These are phyloP conservation scores for Beauveria varroae DNA, from an alignment of 2,329 filamentous ascomycete species.

Conservation along the genomic window DNA sequence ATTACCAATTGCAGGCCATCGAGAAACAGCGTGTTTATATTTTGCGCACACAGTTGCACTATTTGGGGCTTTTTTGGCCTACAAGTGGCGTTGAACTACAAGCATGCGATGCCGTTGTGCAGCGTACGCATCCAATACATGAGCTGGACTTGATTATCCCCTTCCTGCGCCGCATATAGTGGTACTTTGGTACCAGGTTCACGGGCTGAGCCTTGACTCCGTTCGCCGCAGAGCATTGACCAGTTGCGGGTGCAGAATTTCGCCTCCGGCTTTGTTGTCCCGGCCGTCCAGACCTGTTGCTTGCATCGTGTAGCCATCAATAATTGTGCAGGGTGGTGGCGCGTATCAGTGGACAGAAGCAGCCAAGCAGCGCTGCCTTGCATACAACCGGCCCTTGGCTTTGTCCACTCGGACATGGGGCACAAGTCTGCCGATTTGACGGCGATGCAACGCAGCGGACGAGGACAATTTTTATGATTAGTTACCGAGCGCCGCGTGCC, in stretches of 20 bases:
- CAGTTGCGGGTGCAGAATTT: neutral
- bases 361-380: neutral
- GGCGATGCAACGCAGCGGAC: conserved; percentile 1
- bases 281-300: neutral
- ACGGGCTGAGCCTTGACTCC: neutral
- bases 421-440: conserved; percentile 1
- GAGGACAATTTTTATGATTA: neutral
- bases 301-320: neutral
- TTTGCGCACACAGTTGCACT: neutral
- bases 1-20: neutral
- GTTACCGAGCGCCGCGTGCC: conserved; percentile 4
- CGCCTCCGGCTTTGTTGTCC: conserved; percentile 1
- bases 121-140: neutral
- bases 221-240: neutral
- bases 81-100: neutral
- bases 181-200: neutral
- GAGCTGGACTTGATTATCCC: neutral
- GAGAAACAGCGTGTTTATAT: neutral
- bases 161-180: neutral
- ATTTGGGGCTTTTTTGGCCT: neutral
- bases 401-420: neutral
- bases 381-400: neutral
- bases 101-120: neutral
- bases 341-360: neutral
- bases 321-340: neutral